Evolutionary conservation across 345 rosid genomes (phyloP).

Genomic region (Physaria fendleri): DNA sequence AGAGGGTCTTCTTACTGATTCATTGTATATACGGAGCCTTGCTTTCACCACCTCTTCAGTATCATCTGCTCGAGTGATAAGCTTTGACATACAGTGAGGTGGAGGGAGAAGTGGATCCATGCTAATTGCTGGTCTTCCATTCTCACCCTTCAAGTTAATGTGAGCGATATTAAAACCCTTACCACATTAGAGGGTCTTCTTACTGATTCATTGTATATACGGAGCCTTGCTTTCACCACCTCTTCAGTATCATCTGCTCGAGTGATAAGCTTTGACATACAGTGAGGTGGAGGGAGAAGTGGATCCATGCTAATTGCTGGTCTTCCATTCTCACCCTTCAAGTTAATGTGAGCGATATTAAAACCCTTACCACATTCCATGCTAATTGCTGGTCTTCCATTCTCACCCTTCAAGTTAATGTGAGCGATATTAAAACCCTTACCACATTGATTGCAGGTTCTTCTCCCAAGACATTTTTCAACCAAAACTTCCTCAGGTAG

Average conservation of each 20-base stretch:
- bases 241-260: constrained; percentile 87
- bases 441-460: constrained; percentile 82
- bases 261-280: constrained; percentile 74
- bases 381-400: constrained; percentile 68
- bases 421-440: constrained; percentile 66
- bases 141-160: constrained; percentile 62
- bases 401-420: constrained; percentile 62
- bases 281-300: constrained; percentile 75
- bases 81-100: constrained; percentile 65
- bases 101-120: constrained; percentile 98
- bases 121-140: constrained; percentile 68
- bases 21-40: constrained; percentile 67
- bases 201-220: constrained; percentile 73
- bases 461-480: constrained; percentile 90
- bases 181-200: not conserved
- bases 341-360: constrained; percentile 66
- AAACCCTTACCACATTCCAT: constrained; percentile 88
- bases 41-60: constrained; percentile 87
- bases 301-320: constrained; percentile 89
- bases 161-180: constrained; percentile 69
- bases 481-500: constrained; percentile 74
- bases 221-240: constrained; percentile 81
- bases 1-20: constrained; percentile 43
- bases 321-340: constrained; percentile 64
- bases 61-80: constrained; percentile 79